These are phyloP conservation scores for Puccinia triticina DNA, from an alignment of 1,284 basidiomycete genomes.

Conservation along the genomic window DNA sequence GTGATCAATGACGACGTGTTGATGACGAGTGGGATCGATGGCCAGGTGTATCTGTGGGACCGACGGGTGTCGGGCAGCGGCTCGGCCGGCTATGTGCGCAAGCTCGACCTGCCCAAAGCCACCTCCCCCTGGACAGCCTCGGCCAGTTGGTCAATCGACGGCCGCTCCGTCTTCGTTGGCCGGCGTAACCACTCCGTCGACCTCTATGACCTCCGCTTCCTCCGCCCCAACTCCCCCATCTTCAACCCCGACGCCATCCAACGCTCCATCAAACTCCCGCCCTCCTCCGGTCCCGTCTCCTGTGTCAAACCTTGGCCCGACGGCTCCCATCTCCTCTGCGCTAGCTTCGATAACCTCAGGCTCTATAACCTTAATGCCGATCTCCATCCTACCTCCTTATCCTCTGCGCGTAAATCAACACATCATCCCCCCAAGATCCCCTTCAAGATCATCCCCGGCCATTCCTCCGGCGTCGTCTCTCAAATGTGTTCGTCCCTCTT, in stretches of 20 bases:
- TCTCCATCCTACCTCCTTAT: neutral
- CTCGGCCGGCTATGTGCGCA: constrained; percentile 69
- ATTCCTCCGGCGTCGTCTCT: constrained; percentile 90
- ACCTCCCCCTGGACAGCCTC: constrained; percentile 96
- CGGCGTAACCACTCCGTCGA: constrained; percentile 87
- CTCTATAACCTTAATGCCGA: constrained; percentile 76
- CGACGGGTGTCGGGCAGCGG: constrained; percentile 68
- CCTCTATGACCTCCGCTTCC: constrained; percentile 85
- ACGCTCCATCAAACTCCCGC: constrained; percentile 73
- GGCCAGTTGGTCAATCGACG: constrained; percentile 90
- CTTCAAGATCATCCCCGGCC: constrained; percentile 94
- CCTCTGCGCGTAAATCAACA: constrained; percentile 65
- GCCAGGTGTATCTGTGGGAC: constrained; percentile 90
- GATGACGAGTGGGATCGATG: constrained; percentile 87
- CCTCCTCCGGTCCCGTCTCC: constrained; percentile 86
- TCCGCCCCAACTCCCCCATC: constrained; percentile 63
- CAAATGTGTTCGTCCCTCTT: constrained; percentile 72
- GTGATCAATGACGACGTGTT: constrained; percentile 74
- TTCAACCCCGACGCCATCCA: constrained; percentile 54
- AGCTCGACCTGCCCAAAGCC: constrained; percentile 81
- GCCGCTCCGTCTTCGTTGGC: constrained; percentile 85
- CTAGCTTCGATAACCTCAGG: constrained; percentile 88
- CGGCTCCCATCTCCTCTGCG: constrained; percentile 73
- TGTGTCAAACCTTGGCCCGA: constrained; percentile 89
- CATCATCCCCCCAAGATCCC: constrained; percentile 70